phyloP scores from a whole-genome alignment of 306 rosid species.

The Sindora glabra region DNA sequence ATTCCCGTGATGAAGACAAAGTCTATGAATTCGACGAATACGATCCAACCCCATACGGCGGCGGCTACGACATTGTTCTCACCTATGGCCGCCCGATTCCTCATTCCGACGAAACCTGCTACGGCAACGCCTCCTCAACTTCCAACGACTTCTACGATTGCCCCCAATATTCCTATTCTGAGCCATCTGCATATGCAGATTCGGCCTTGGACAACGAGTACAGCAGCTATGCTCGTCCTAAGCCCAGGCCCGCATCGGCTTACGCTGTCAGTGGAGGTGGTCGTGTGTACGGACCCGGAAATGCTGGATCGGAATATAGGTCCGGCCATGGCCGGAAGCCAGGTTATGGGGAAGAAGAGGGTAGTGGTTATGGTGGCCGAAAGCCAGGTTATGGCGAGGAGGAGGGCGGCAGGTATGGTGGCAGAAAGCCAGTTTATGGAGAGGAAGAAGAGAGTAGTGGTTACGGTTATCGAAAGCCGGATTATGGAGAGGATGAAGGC shows the following conservation, averaged over 20 bases:
- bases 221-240: conserved; percentile 58
- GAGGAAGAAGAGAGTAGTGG: no score
- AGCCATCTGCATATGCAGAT: conserved; percentile 68
- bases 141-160: conserved; percentile 53
- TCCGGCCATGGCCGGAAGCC: conserved; percentile 4
- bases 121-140: conserved; percentile 23
- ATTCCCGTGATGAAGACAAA: not conserved
- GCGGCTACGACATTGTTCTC: conserved; percentile 45
- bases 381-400: no score
- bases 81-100: conserved; percentile 56
- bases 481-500: no score
- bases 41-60: conserved; percentile 61
- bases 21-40: conserved; percentile 34
- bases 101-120: conserved; percentile 60
- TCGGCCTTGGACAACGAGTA: conserved; percentile 63
- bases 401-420: no score
- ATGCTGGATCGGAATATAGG: not conserved
- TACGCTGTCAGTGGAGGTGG: conserved; percentile 5
- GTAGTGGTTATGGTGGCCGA: no score
- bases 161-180: conserved; percentile 44
- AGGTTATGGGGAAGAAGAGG: not conserved
- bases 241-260: conserved; percentile 39
- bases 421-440: no score
- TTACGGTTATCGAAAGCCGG: no score
- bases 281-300: conserved; percentile 5